These are phyloP conservation scores for Pseudopyrenochaeta lycopersici DNA, from an alignment of 2,329 filamentous ascomycete species.

Conservation along the genomic window DNA sequence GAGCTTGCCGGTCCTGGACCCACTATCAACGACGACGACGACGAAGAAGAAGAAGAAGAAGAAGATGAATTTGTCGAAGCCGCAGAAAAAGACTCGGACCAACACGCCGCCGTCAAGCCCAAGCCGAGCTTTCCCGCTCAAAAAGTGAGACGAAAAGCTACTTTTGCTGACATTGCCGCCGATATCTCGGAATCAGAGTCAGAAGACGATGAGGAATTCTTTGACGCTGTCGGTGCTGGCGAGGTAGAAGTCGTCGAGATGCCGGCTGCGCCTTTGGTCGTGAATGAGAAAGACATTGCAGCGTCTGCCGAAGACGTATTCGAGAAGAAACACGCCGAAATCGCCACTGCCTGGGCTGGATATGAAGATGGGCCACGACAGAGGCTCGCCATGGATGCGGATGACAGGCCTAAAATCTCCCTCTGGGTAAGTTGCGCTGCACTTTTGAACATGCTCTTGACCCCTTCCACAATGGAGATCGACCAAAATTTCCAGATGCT, in stretches of 20 bases:
- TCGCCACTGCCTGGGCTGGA: constrained; percentile 81
- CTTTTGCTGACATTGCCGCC: constrained; percentile 74
- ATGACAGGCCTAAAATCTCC: constrained; percentile 91
- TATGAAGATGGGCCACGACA: constrained; percentile 89
- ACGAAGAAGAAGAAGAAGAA: no score
- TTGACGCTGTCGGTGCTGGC: constrained; percentile 93
- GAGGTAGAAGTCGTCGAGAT: constrained; percentile 82
- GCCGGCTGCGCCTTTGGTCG: constrained; percentile 57
- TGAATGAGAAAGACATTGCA: constrained; percentile 39
- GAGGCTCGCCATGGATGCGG: constrained; percentile 86
- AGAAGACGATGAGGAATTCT: constrained; percentile 89
- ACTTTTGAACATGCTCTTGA: no score
- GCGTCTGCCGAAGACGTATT: constrained; percentile 57
- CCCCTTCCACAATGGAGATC: no score
- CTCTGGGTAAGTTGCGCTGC: constrained; percentile 90
- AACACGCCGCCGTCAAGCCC: constrained; percentile 33
- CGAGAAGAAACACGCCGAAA: constrained; percentile 65
- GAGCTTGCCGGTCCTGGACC: constrained; percentile 30
- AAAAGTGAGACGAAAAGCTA: constrained; percentile 66
- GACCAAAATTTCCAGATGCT: constrained; percentile 24
- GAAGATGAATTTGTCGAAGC: constrained; percentile 46
- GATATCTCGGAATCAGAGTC: constrained; percentile 74
- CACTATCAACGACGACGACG: constrained; percentile 24
- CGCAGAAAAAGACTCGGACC: constrained; percentile 45
- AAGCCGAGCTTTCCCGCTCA: constrained; percentile 30